phyloP scores from a whole-genome alignment of 139 green algal genomes.

The Spirogloea muscicola region DNA sequence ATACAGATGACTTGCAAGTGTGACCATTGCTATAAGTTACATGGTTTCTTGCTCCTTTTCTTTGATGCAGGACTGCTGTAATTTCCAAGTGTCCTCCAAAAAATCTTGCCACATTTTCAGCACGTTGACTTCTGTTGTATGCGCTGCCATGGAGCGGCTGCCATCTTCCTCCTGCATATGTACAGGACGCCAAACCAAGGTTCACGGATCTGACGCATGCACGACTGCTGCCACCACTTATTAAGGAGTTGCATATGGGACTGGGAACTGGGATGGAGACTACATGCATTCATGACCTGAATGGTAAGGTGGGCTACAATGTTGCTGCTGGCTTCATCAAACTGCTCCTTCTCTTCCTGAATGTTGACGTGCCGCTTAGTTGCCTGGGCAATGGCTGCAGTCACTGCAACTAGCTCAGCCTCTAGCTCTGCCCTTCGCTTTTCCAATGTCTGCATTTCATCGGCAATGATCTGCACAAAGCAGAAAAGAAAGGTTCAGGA shows the following conservation, averaged over 20 bases:
- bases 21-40: not conserved
- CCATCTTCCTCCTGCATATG: conserved; percentile 31
- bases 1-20: not conserved
- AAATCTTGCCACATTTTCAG: conserved; percentile 25
- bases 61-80: conserved; percentile 27
- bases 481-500: too few relatives aligned
- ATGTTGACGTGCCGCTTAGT: conserved; percentile 37
- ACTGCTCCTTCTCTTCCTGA: conserved; percentile 48
- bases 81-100: conserved; percentile 41
- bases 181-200: not conserved
- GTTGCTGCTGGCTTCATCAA: conserved; percentile 32
- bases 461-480: conserved; percentile 4
- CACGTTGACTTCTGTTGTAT: conserved; percentile 12
- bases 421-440: conserved; percentile 21
- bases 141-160: not conserved
- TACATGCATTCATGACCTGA: conserved; percentile 1
- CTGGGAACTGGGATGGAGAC: not conserved
- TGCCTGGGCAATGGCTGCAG: conserved; percentile 22
- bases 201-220: not conserved
- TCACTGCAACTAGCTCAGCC: conserved; percentile 31
- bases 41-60: not conserved
- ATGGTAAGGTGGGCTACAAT: conserved; percentile 33
- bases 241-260: not conserved
- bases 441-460: conserved; percentile 26
- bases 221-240: not conserved